A percentile compares a stretch with the other conserved stretches of the same genome.
phyloP scores from a whole-genome alignment of 148 eudicot species.

The Arctostaphylos glauca region DNA sequence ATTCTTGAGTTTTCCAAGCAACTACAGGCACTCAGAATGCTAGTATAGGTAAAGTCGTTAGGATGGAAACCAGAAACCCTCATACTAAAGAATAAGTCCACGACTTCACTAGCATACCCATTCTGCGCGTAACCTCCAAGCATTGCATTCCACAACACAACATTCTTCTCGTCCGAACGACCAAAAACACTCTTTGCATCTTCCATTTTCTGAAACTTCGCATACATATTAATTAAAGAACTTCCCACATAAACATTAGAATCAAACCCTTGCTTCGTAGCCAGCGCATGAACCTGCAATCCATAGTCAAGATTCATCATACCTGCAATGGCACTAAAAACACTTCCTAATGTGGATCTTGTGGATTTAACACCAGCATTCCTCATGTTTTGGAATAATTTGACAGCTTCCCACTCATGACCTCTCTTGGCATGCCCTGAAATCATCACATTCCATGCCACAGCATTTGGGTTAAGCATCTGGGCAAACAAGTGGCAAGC shows the following conservation, averaged over 20 bases:
- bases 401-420: conserved; percentile 49
- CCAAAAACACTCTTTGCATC: conserved; percentile 62
- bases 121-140: conserved; percentile 86
- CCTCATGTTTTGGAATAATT: conserved; percentile 55
- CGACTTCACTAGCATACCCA: conserved; percentile 57
- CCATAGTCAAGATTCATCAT: conserved; percentile 54
- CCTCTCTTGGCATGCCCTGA: conserved; percentile 75
- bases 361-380: conserved; percentile 54
- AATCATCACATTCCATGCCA: conserved; percentile 89
- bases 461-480: conserved; percentile 57
- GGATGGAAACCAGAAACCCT: conserved; percentile 46
- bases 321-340: conserved; percentile 73
- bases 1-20: conserved; percentile 44
- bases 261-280: conserved; percentile 74
- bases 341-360: conserved; percentile 84
- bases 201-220: conserved; percentile 64
- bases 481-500: conserved; percentile 56
- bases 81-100: conserved; percentile 57
- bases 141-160: conserved; percentile 82
- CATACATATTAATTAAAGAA: conserved; percentile 79
- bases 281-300: conserved; percentile 65
- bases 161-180: conserved; percentile 56
- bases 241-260: conserved; percentile 87
- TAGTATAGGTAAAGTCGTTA: conserved; percentile 86
- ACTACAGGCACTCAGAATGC: conserved; percentile 88